A percentile compares a stretch with the other conserved stretches of the same genome.
These are phyloP conservation scores for Moesziomyces sp. DNA, from an alignment of 1,284 basidiomycete species.

Conservation along the genomic window DNA sequence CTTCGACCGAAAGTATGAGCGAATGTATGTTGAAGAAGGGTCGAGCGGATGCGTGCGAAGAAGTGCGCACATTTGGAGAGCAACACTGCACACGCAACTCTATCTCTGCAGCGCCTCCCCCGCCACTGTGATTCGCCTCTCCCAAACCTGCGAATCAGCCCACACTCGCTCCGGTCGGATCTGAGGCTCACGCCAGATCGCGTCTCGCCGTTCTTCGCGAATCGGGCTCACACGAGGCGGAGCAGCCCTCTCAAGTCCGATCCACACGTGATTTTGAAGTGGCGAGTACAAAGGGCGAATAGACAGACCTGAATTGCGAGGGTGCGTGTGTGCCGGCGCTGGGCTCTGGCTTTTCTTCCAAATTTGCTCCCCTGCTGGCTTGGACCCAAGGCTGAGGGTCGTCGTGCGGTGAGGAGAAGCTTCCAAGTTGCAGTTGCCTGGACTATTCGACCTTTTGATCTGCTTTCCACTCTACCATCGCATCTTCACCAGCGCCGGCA, in stretches of 20 bases:
- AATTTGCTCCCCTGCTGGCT: slow-evolving; percentile 20
- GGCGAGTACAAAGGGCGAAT: not conserved
- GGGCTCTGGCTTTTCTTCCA: slow-evolving; percentile 36
- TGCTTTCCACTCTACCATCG: slow-evolving; percentile 8
- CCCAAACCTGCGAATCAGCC: slow-evolving; percentile 7
- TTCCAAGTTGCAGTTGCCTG: not conserved
- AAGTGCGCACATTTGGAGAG: slow-evolving; percentile 1
- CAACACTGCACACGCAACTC: slow-evolving; percentile 3
- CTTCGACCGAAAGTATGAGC: not conserved
- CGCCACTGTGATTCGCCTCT: not conserved
- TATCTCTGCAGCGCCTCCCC: slow-evolving; percentile 2
- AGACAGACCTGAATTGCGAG: not conserved
- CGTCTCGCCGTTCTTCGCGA: not conserved
- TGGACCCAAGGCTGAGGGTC: too few relatives aligned
- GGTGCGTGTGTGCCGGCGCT: not conserved
- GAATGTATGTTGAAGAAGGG: too few relatives aligned
- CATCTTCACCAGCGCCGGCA: slow-evolving; percentile 2
- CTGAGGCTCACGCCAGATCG: not conserved
- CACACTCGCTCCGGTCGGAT: not conserved
- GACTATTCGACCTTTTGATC: not conserved
- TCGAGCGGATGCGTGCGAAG: not conserved
- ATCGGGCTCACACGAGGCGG: not conserved
- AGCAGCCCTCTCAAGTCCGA: not conserved
- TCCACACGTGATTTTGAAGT: slow-evolving; percentile 25
- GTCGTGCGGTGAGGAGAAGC: not conserved